Percentiles rank a stretch among this genome's conserved stretches.
These are phyloP conservation scores for Euphrasia confusa DNA, from an alignment of 257 asterid genomes.

Conservation along the genomic window DNA sequence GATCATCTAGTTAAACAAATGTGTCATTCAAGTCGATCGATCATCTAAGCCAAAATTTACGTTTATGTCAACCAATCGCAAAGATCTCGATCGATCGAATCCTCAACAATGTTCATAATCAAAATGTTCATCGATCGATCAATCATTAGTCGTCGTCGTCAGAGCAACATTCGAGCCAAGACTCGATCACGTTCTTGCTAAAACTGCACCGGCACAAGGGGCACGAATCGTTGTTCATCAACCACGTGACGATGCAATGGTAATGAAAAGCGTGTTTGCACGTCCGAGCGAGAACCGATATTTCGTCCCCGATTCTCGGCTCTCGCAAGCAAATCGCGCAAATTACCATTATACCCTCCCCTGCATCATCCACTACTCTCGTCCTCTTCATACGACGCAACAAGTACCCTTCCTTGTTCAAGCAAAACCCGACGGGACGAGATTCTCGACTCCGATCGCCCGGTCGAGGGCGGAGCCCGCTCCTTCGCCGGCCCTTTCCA, in stretches of 20 bases:
- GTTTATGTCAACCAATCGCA: too few relatives aligned
- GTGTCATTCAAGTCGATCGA: too few relatives aligned
- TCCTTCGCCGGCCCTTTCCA: background rate
- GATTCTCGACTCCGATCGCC: background rate
- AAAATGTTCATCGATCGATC: too few relatives aligned
- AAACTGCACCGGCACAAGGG: background rate
- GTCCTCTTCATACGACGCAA: background rate
- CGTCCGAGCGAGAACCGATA: background rate
- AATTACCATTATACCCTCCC: background rate
- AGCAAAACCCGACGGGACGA: too few relatives aligned
- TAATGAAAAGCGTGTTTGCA: background rate
- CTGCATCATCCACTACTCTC: background rate
- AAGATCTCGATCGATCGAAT: too few relatives aligned
- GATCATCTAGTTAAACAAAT: too few relatives aligned
- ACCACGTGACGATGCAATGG: background rate
- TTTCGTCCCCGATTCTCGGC: background rate
- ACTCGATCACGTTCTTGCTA: too few relatives aligned
- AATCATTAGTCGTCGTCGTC: too few relatives aligned
- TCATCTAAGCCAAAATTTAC: too few relatives aligned
- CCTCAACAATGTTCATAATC: too few relatives aligned
- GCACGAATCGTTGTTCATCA: background rate
- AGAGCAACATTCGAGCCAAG: too few relatives aligned
- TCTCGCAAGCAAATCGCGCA: background rate
- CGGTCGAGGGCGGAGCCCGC: background rate
- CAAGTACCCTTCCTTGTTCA: background rate